These are phyloP conservation scores for Abelmoschus esculentus DNA, from an alignment of 345 rosid species.

Conservation along the genomic window DNA sequence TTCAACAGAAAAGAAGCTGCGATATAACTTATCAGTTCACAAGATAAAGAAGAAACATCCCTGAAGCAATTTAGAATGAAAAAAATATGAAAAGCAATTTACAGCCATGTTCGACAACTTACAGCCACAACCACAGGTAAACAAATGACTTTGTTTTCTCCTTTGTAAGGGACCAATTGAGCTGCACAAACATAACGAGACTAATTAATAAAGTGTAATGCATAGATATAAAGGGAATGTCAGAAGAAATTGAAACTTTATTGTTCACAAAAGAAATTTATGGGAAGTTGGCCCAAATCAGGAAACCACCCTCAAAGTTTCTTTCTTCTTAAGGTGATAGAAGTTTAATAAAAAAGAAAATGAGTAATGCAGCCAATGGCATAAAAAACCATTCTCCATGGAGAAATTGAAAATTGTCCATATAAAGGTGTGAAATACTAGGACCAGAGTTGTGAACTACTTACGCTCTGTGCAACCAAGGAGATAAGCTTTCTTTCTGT, in stretches of 20 bases:
- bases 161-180: conserved; percentile 65
- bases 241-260: neutral
- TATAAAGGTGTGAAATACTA: neutral
- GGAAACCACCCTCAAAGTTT: neutral
- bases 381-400: neutral
- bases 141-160: conserved; percentile 37
- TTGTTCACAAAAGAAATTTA: neutral
- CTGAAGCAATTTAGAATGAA: neutral
- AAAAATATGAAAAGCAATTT: neutral
- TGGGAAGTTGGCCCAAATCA: neutral
- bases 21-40: neutral
- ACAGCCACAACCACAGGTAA: conserved; percentile 87
- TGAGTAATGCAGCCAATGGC: neutral
- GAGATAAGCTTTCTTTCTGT: conserved; percentile 58
- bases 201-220: conserved; percentile 1
- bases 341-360: neutral
- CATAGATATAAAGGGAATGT: neutral
- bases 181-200: conserved; percentile 46
- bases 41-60: neutral
- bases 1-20: neutral
- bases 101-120: conserved; percentile 27
- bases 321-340: neutral
- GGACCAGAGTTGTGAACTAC: conserved; percentile 17
- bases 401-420: neutral
- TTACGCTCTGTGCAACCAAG: conserved; percentile 96